Evolutionary conservation across 768 basidiomycete species (phyloP).

Genomic region (Auricularia heimuer): DNA sequence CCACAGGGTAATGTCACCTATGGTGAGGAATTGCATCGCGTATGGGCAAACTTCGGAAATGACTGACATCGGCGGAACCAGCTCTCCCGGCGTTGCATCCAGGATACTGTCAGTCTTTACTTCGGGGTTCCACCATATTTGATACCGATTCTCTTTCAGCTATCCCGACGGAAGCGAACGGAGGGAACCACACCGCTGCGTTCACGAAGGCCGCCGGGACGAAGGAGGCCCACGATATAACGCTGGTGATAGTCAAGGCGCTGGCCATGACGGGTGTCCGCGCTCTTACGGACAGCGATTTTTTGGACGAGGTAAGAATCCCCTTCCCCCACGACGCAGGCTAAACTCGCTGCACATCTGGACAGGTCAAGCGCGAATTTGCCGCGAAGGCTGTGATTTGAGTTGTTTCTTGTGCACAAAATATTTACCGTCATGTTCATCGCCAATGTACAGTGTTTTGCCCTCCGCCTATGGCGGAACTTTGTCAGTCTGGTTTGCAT

Average conservation of each 20-base stretch:
- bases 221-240: conserved; percentile 50
- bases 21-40: conserved; percentile 29
- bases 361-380: not conserved
- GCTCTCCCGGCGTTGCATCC: conserved; percentile 20
- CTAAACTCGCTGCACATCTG: not conserved
- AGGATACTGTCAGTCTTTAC: conserved; percentile 7
- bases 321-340: not conserved
- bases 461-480: no score
- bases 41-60: no score
- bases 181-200: conserved; percentile 67
- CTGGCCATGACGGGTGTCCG: conserved; percentile 54
- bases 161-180: conserved; percentile 60
- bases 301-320: conserved; percentile 41
- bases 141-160: conserved; percentile 27
- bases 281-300: conserved; percentile 46
- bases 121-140: not conserved
- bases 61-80: not conserved
- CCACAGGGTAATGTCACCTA: conserved; percentile 65
- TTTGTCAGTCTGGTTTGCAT: no score
- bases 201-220: conserved; percentile 54
- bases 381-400: not conserved
- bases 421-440: no score
- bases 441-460: no score
- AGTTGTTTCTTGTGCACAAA: no score
- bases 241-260: conserved; percentile 47